Base-by-base conservation (phyloP, 2,329 filamentous ascomycete species). In the Diaporthe aspalathi region DNA sequence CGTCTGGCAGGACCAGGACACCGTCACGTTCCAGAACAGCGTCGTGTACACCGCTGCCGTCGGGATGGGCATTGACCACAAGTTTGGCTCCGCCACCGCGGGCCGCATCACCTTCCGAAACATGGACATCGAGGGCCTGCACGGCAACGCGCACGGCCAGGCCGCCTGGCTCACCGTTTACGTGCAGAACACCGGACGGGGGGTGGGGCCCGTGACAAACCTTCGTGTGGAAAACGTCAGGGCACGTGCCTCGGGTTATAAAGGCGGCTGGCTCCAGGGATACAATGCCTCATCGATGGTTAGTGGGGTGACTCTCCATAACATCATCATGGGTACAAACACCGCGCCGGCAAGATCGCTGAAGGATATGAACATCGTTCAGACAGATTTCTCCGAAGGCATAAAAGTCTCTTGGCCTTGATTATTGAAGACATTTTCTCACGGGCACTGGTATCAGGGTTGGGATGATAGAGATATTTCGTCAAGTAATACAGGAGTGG, bases 271-370 rank as follows among this genome's bases (percentile, higher is more conserved):
- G 56, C 38, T 62, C 24, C 56, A 62, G 56, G 56, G 38, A 32
- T 62, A 62, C 40, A 62, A 62, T 5, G 40, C 56, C 24, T 62
- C 56, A 5, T 62, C 56, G 24, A 62, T 62, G 56, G 56, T 62
- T 2, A 45, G 56, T 11, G 56, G 56, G 11, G 56, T 62, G 8
- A 45, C 56, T 1, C 56, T 62, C 11, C 56, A 62, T 32, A 62
- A 62, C 5, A 45, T 62, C 56, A 62, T 62, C 38, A 62, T 62
- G 38, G 40, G 56, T 24, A 45, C 29, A 16, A 45, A 62, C 17
- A 45, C 40, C 5, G 17, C 27, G 24, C 56, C 56, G 7, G 56
- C 56, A 2, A 38, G 56, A 11, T 29, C 56, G 7, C 45, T 62
- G 40, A 29, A 47, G 38, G 56, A 47, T 29, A 62, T 62, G 56